Evolutionary conservation across 192 early-diverging fungal genomes (phyloP), one percentile per base, ranked within the genome.

Genomic region (Phycomyces nitens): DNA sequence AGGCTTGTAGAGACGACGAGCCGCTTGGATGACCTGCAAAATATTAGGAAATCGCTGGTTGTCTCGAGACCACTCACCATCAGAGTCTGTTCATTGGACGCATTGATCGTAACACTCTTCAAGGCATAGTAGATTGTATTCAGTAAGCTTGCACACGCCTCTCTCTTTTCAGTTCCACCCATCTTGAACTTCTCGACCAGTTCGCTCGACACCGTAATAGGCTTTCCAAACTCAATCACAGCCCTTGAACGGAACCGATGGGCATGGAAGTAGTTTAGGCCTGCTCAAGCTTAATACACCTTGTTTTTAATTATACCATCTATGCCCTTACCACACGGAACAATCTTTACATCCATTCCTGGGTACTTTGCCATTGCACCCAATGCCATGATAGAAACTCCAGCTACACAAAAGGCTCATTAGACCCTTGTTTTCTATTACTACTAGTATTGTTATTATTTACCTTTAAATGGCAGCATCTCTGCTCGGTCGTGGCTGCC

Each of bases 161-260:
- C 74, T 34, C 96, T 80, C 77, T 93, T 95, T 0, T 89, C 83
- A 0, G 72, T 60, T 5, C 97, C 97, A 53, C 95, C 95, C 47
- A 73, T 62, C 53, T 81, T 88, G 77, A 91, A 99, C 69, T 88
- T 80, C 38, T 88, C 87, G 10, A 99, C 92, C 5, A 92, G 75
- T 58, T 94, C 89, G 9, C 70, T 62, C 14, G 89, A 74, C 7
- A 99, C 83, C 5, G 83, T 81, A 54, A 99, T 89, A 0, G 94
- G 93, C 29, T 92, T 84, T 27, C 97, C 95, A 81, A 94, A 99
- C 76, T 99, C 96, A 44, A 98, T 86, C 23, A 97, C 96, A n/a
- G 96, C 95, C 56, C 95, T 87, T 15, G 93, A 95, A 42, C 97
- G 87, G 85, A 98, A 99, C 72, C 89, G 78, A 72, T 87, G 86